These are phyloP conservation scores for Naganishia friedmannii DNA, from an alignment of 768 basidiomycete genomes.

Conservation along the genomic window DNA sequence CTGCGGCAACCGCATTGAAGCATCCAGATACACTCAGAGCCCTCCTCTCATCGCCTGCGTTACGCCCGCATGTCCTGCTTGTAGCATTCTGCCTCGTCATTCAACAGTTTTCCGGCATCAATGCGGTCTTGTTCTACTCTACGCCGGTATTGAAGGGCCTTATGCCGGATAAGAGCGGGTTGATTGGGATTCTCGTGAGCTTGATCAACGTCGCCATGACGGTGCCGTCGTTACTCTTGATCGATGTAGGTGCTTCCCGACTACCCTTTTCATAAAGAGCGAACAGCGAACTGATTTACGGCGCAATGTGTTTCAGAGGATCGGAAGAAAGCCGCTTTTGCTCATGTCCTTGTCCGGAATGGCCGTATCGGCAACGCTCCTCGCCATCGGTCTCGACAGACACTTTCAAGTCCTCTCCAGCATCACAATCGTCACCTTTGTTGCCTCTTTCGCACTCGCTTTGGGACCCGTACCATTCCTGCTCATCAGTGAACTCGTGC, in stretches of 20 bases:
- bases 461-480: slow-evolving; percentile 91
- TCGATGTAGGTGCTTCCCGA: slow-evolving; percentile 62
- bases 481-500: slow-evolving; percentile 84
- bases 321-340: slow-evolving; percentile 72
- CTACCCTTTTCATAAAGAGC: neutral
- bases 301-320: slow-evolving; percentile 56
- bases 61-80: slow-evolving; percentile 45
- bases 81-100: slow-evolving; percentile 40
- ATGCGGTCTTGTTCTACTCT: slow-evolving; percentile 52
- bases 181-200: slow-evolving; percentile 79
- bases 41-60: slow-evolving; percentile 46
- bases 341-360: slow-evolving; percentile 66
- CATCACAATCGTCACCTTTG: slow-evolving; percentile 70
- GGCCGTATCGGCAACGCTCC: slow-evolving; percentile 62
- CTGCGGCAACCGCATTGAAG: neutral
- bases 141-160: slow-evolving; percentile 56
- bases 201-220: slow-evolving; percentile 71
- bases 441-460: slow-evolving; percentile 86
- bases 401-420: slow-evolving; percentile 65
- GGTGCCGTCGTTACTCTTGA: slow-evolving; percentile 79
- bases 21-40: slow-evolving; percentile 33
- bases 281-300: neutral
- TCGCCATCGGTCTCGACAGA: slow-evolving; percentile 70
- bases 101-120: slow-evolving; percentile 48
- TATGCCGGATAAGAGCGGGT: slow-evolving; percentile 72